Evolutionary conservation across 257 asterid species (phyloP).

Genomic region (Perilla frutescens): DNA sequence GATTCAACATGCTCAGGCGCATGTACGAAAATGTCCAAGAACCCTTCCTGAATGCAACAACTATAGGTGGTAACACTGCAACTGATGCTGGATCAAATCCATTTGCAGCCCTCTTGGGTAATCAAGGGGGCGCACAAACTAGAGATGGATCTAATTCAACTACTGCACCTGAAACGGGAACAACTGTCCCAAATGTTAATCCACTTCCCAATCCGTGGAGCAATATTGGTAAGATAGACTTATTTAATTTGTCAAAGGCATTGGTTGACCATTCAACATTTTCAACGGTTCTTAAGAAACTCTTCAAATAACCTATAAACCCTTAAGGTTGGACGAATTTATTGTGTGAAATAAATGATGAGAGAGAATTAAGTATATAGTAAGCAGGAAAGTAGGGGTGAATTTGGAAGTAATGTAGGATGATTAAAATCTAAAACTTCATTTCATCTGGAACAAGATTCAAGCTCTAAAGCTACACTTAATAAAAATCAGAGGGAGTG

Average conservation of each 20-base stretch:
- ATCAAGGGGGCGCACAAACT: constrained; percentile 54
- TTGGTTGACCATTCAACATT: constrained; percentile 14
- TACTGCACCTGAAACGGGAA: constrained; percentile 53
- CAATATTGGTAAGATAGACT: constrained; percentile 46
- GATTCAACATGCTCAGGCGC: constrained; percentile 75
- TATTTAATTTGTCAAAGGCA: constrained; percentile 2
- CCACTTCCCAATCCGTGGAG: constrained; percentile 78
- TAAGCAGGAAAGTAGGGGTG: too few species aligned
- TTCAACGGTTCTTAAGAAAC: not conserved
- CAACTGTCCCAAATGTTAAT: constrained; percentile 58
- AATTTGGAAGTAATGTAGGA: too few species aligned
- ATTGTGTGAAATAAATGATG: too few species aligned
- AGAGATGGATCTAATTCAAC: constrained; percentile 51
- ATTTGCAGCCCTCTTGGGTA: constrained; percentile 61
- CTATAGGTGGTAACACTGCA: constrained; percentile 48
- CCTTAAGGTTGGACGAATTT: not conserved
- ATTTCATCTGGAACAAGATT: too few species aligned
- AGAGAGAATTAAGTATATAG: too few species aligned
- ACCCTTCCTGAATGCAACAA: constrained; percentile 65
- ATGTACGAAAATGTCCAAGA: constrained; percentile 78
- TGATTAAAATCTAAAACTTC: too few species aligned
- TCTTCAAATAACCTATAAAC: too few species aligned
- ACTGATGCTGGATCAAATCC: constrained; percentile 57
- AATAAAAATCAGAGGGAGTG: too few species aligned
- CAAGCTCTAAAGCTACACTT: too few species aligned